These are phyloP conservation scores for Fusarium praegraminearum DNA, from an alignment of 2,329 filamentous ascomycete species.

Conservation along the genomic window DNA sequence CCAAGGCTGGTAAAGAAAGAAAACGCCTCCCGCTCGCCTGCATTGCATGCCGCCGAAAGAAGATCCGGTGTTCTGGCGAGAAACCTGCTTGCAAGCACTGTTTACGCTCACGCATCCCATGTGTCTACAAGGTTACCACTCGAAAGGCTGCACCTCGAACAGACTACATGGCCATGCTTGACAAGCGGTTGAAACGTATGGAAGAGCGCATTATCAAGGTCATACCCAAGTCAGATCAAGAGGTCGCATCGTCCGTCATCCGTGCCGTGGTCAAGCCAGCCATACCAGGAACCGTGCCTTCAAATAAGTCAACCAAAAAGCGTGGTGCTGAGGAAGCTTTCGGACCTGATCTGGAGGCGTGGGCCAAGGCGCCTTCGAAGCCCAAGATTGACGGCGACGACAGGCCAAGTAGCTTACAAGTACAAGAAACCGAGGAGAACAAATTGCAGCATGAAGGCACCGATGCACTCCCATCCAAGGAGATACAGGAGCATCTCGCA, in stretches of 20 bases:
- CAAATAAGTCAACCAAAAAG: conserved; percentile 74
- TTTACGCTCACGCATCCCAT: conserved; percentile 89
- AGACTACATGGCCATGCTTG: conserved; percentile 99
- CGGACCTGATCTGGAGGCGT: conserved; percentile 81
- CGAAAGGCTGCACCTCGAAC: conserved; percentile 93
- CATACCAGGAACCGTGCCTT: conserved; percentile 66
- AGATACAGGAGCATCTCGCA: conserved; percentile 91
- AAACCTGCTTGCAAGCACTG: conserved; percentile 99
- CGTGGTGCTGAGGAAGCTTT: conserved; percentile 89
- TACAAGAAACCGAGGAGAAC: conserved; percentile 77
- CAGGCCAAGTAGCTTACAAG: conserved; percentile 63
- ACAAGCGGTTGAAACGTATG: conserved; percentile 96
- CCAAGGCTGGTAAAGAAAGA: conserved; percentile 93
- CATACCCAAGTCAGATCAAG: conserved; percentile 86
- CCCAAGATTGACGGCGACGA: conserved; percentile 60
- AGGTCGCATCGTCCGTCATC: conserved; percentile 73
- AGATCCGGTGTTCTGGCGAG: conserved; percentile 97
- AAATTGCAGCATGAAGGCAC: conserved; percentile 84
- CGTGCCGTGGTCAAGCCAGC: conserved; percentile 88
- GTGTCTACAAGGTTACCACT: conserved; percentile 97
- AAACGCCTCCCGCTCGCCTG: conserved; percentile 94
- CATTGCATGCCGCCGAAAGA: conserved; percentile 95
- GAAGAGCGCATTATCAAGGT: conserved; percentile 97
- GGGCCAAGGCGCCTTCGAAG: conserved; percentile 73
- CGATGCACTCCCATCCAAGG: conserved; percentile 83